Evolutionary conservation across 2,329 filamentous ascomycete species (phyloP).

Genomic region (Alternaria incomplexa): DNA sequence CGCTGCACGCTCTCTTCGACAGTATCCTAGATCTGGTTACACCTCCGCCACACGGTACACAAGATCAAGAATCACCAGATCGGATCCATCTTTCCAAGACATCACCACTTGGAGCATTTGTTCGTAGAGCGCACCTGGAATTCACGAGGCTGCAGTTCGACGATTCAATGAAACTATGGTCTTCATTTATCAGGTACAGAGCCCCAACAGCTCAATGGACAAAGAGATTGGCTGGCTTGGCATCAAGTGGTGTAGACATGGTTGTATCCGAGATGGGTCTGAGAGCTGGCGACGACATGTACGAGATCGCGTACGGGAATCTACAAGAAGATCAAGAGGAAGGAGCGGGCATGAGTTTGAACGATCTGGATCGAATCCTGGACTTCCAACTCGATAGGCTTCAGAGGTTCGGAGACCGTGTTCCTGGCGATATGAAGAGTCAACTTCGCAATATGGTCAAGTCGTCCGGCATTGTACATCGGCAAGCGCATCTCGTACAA

Average conservation of each 20-base stretch:
- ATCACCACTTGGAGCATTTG: conserved; percentile 81
- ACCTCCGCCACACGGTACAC: conserved; percentile 45
- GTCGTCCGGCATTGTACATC: conserved; percentile 72
- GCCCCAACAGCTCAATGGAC: conserved; percentile 73
- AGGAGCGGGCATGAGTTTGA: conserved; percentile 66
- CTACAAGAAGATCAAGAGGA: conserved; percentile 51
- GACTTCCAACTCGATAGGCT: conserved; percentile 89
- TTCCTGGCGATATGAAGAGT: conserved; percentile 75
- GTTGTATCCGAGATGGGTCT: conserved; percentile 67
- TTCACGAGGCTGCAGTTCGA: conserved; percentile 81
- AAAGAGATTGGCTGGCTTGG: conserved; percentile 45
- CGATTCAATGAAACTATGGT: conserved; percentile 80
- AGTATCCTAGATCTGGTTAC: conserved; percentile 63
- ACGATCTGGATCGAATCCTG: conserved; percentile 80
- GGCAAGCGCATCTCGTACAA: conserved; percentile 77
- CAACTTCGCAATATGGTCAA: conserved; percentile 73
- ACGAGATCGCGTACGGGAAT: conserved; percentile 58
- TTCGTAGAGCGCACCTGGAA: conserved; percentile 78
- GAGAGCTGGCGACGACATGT: conserved; percentile 57
- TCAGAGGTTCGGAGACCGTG: conserved; percentile 82
- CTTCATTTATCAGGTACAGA: conserved; percentile 79
- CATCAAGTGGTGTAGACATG: conserved; percentile 58
- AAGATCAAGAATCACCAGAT: conserved; percentile 31
- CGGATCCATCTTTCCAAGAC: conserved; percentile 70
- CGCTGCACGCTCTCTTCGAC: conserved; percentile 78